A percentile compares a stretch with the other conserved stretches of the same genome.
These are phyloP conservation scores for Cryptosporidium canis DNA, from an alignment of 169 alveolate genomes.

Conservation along the genomic window DNA sequence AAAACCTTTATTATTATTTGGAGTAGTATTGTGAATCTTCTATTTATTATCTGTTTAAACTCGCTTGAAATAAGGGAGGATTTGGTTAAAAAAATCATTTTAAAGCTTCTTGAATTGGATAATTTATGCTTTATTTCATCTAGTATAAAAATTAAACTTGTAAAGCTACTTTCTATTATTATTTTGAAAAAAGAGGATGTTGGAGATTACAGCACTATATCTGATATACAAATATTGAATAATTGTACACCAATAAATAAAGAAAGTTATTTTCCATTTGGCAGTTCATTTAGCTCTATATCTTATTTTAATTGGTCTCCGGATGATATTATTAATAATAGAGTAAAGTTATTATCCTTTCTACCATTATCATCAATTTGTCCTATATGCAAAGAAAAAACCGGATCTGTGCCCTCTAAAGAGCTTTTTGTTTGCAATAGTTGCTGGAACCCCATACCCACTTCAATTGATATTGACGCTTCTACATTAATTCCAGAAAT, in stretches of 20 bases:
- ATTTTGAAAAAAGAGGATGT: background rate
- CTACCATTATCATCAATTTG: background rate
- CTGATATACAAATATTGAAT: background rate
- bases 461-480: constrained; percentile 47
- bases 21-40: constrained; percentile 22
- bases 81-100: background rate
- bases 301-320: background rate
- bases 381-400: constrained; percentile 14
- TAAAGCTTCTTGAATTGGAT: background rate
- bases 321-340: background rate
- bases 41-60: constrained; percentile 7
- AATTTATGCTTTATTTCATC: background rate
- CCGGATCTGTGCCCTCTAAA: background rate
- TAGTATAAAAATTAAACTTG: background rate
- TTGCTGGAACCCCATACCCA: constrained; percentile 13
- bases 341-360: background rate
- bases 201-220: background rate
- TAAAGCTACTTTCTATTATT: constrained; percentile 38
- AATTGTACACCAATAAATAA: background rate
- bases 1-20: background rate
- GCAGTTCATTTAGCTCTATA: constrained; percentile 42
- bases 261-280: constrained; percentile 53
- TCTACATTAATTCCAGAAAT: constrained; percentile 30
- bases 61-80: constrained; percentile 4
- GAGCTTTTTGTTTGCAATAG: background rate